Conservation (phyloP, 768 basidiomycete genomes). For the Collybia mongolica region DNA sequence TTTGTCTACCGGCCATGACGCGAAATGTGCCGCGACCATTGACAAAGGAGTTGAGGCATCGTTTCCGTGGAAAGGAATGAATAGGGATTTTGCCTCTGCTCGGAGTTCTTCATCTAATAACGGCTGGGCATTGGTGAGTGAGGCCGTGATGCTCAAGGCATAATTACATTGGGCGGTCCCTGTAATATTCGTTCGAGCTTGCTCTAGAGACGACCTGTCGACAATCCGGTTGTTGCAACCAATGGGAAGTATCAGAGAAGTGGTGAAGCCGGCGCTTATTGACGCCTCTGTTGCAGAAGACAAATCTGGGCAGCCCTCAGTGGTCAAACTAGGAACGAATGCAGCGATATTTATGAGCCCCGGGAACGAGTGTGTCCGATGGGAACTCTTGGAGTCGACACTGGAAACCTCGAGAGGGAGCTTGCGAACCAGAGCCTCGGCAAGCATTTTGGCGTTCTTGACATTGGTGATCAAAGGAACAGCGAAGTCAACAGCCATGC, state of each 20-base stretch:
- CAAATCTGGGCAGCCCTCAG: slow-evolving; percentile 56
- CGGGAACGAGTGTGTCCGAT: slow-evolving; percentile 86
- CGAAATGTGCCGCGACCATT: slow-evolving; percentile 81
- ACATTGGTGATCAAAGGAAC: slow-evolving; percentile 97
- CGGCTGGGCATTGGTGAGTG: slow-evolving; percentile 56
- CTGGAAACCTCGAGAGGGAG: slow-evolving; percentile 88
- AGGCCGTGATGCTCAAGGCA: slow-evolving; percentile 77
- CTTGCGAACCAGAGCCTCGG: slow-evolving; percentile 88
- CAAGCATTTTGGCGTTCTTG: slow-evolving; percentile 96
- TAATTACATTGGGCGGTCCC: slow-evolving; percentile 84
- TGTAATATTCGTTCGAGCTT: slow-evolving; percentile 61
- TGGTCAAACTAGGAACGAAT: slow-evolving; percentile 75
- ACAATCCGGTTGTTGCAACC: slow-evolving; percentile 62
- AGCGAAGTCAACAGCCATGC: slow-evolving; percentile 99
- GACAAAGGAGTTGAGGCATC: slow-evolving; percentile 58
- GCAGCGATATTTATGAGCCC: slow-evolving; percentile 88
- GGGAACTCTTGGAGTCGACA: slow-evolving; percentile 93
- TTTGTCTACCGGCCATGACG: slow-evolving; percentile 87
- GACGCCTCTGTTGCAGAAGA: slow-evolving; percentile 74
- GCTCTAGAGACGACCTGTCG: slow-evolving; percentile 66
- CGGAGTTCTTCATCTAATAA: slow-evolving; percentile 70
- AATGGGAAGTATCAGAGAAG: slow-evolving; percentile 73
- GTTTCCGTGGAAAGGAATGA: slow-evolving; percentile 70
- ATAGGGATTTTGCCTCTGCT: slow-evolving; percentile 82
- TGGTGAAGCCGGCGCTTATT: slow-evolving; percentile 88